Base-by-base conservation (phyloP, 768 basidiomycete species). In the Podaxis sp. region DNA sequence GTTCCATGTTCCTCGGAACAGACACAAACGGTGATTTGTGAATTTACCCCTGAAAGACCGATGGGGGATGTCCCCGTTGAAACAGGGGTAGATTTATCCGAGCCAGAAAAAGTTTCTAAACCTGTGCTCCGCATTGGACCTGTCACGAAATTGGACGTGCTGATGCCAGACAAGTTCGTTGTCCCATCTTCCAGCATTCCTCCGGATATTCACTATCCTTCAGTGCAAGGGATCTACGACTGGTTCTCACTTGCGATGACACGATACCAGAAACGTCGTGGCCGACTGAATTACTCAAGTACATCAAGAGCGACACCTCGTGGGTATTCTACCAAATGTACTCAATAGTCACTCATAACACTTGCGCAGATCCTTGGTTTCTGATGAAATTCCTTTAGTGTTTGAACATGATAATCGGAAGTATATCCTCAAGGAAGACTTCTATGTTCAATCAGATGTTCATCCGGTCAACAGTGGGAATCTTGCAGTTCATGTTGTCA, bases 131-230 rank as follows among this genome's bases (percentile, higher is more conserved):
- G 49, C 22, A 33, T 44, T 20, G 57, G 62, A 22, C n/a, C 30
- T 24, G 37, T 41, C 37, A 28, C 46, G 33, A 54, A 28, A 20
- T 22, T 63, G 17, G 62, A 66, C n/a, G 30, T 66, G 17, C 28
- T 63, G 10, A 60, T 63, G 51, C 65, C 65, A 28, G 65, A 66
- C 20, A 48, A 59, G 65, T 66, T 17, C 13, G 65, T 63, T 15
- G 15, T 11, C 44, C n/a, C 33, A 17, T 41, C 17, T 8, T 24
- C 20, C 33, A 20, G 3, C 22, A 24, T 40, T 41, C 5, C 46
- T 5, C 30, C n/a, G n/a, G 44, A 30, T 36, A 41, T 26, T 56
- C 20, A 38, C 30, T 7, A 12, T 28, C 17, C 15, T 24, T 12
- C 10, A 58, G 49, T 30, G 17, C 56, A 50, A 58, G 50, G 36